phyloP scores from a whole-genome alignment of 1,139 yeast genomes.

The Groenewaldozyma auringiensis region DNA sequence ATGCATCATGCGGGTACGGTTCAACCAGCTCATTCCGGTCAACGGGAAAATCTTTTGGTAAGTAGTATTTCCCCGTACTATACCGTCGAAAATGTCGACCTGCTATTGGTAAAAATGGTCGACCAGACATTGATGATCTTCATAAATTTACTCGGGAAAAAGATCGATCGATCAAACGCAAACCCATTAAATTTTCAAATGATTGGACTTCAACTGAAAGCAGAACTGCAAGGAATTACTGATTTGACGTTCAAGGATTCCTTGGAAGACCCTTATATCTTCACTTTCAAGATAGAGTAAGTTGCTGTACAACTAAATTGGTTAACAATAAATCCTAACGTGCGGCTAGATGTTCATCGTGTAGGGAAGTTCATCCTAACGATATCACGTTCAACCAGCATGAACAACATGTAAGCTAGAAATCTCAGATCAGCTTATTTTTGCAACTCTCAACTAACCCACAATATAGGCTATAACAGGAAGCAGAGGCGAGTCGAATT shows the following conservation, averaged over 20 bases:
- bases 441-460: constrained; percentile 22
- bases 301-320: constrained; percentile 7
- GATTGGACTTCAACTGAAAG: constrained; percentile 47
- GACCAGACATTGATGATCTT: no score
- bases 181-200: constrained; percentile 15
- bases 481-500: constrained; percentile 77
- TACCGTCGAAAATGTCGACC: no score
- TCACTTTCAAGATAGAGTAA: constrained; percentile 54
- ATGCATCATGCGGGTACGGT: not conserved
- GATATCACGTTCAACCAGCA: constrained; percentile 54
- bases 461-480: constrained; percentile 63
- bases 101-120: no score
- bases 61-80: no score
- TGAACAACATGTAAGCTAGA: constrained; percentile 38
- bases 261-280: constrained; percentile 57
- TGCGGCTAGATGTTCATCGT: constrained; percentile 57
- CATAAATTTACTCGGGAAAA: no score
- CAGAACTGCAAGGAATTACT: constrained; percentile 57
- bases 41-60: not conserved
- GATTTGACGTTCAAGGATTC: constrained; percentile 59
- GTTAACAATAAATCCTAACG: no score
- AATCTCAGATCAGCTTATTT: not conserved
- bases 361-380: constrained; percentile 72
- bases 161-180: no score
- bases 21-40: not conserved